Percentiles rank a stretch among this genome's conserved stretches.
phyloP scores from a whole-genome alignment of 2,329 filamentous ascomycete species.

The Trichoderma hamatum region DNA sequence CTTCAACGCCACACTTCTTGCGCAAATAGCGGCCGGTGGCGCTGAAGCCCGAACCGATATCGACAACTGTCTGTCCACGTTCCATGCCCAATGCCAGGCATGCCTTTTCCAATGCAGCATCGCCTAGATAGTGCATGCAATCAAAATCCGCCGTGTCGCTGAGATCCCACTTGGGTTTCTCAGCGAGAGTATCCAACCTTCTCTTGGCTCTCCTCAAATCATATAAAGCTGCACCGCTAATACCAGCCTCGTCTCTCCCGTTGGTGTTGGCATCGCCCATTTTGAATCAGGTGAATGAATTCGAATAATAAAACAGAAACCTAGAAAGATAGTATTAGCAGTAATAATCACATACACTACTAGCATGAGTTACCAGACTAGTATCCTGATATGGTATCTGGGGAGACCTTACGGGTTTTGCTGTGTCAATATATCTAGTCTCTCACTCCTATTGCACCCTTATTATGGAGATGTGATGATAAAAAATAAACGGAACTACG shows the following conservation, averaged over 20 bases:
- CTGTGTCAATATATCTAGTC: not conserved
- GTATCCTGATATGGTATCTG: not conserved
- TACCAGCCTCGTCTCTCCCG: not conserved
- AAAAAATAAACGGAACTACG: not conserved
- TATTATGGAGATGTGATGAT: not conserved
- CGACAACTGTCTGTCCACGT: not conserved
- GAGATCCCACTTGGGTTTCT: slow-evolving; percentile 14
- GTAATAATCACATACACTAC: not conserved
- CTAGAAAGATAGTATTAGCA: not conserved
- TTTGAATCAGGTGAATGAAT: not conserved
- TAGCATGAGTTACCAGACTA: not conserved
- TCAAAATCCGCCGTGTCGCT: slow-evolving; percentile 12
- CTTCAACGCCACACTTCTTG: slow-evolving; percentile 3
- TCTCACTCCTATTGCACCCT: not conserved
- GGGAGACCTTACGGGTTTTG: not conserved
- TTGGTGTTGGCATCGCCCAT: not conserved
- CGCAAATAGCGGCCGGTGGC: slow-evolving; percentile 13
- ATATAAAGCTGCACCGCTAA: slow-evolving; percentile 6
- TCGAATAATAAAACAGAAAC: not conserved
- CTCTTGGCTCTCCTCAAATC: not conserved
- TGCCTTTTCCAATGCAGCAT: not conserved
- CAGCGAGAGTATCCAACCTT: not conserved
- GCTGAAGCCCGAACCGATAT: slow-evolving; percentile 12
- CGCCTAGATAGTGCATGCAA: slow-evolving; percentile 18
- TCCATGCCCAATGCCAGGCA: not conserved